These are phyloP conservation scores for Cercospora beticola DNA, from an alignment of 2,329 filamentous ascomycete species.

Conservation along the genomic window DNA sequence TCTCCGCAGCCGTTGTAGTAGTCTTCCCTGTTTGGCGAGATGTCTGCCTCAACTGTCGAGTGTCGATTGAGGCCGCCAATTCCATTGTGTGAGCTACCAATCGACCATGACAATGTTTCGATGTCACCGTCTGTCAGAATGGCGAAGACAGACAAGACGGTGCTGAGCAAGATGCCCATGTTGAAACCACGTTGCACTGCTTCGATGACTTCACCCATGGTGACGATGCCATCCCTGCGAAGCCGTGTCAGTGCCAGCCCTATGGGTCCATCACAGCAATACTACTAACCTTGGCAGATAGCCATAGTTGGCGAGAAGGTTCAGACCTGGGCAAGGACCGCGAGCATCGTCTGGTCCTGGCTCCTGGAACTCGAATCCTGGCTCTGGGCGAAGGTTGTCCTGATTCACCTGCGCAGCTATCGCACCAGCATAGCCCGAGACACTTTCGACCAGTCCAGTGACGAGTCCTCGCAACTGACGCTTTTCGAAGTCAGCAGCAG, in stretches of 20 bases:
- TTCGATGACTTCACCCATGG: constrained; percentile 37
- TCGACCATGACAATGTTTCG: constrained; percentile 31
- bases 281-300: constrained; percentile 40
- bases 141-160: constrained; percentile 39
- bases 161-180: constrained; percentile 42
- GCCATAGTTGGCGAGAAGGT: constrained; percentile 44
- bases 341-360: constrained; percentile 34
- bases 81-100: constrained; percentile 28
- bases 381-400: constrained; percentile 32
- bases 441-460: constrained; percentile 15
- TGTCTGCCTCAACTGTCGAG: constrained; percentile 34
- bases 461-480: constrained; percentile 13
- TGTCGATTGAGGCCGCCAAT: constrained; percentile 36
- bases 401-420: constrained; percentile 30
- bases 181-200: constrained; percentile 38
- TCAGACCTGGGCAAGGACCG: constrained; percentile 44
- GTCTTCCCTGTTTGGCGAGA: constrained; percentile 37
- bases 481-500: constrained; percentile 6
- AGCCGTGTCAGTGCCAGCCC: neutral
- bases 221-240: constrained; percentile 27
- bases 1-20: constrained; percentile 39
- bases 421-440: constrained; percentile 26
- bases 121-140: constrained; percentile 34
- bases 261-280: constrained; percentile 33
- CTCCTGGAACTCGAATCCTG: constrained; percentile 29